These are phyloP conservation scores for Lathyrus aphaca DNA, from an alignment of 306 rosid species.

Conservation along the genomic window DNA sequence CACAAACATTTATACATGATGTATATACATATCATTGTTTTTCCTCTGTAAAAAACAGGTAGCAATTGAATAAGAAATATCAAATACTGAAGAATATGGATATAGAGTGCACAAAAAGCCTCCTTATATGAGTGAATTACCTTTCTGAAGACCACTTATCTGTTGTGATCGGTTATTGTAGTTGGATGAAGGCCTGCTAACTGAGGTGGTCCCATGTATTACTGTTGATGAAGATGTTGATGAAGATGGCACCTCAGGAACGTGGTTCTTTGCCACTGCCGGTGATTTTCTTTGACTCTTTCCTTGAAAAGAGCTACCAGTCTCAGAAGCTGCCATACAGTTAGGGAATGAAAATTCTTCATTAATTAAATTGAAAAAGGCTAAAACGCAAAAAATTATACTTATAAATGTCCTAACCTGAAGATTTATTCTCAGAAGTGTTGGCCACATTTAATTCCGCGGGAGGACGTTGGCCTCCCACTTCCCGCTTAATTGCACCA, in stretches of 20 bases:
- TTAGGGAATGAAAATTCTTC: slow-evolving; percentile 9
- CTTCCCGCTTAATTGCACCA: slow-evolving; percentile 69
- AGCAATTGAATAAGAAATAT: neutral
- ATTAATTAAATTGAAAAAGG: slow-evolving; percentile 36
- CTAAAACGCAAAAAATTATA: slow-evolving; percentile 18
- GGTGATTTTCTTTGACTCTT: slow-evolving; percentile 62
- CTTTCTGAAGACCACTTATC: slow-evolving; percentile 68
- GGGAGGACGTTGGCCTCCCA: slow-evolving; percentile 55
- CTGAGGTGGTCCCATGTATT: slow-evolving; percentile 55
- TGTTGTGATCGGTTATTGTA: slow-evolving; percentile 72
- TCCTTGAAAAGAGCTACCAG: slow-evolving; percentile 57
- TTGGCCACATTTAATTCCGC: slow-evolving; percentile 55
- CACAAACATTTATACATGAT: slow-evolving; percentile 3
- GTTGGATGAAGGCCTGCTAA: slow-evolving; percentile 74
- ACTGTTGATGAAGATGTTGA: no score
- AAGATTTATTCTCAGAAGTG: slow-evolving; percentile 48
- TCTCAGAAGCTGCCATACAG: slow-evolving; percentile 60
- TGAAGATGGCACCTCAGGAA: slow-evolving; percentile 54
- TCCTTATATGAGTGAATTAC: slow-evolving; percentile 46
- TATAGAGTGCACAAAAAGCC: slow-evolving; percentile 30
- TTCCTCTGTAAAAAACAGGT: neutral
- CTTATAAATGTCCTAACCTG: slow-evolving; percentile 52
- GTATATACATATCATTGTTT: slow-evolving; percentile 15
- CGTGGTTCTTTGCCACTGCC: slow-evolving; percentile 58
- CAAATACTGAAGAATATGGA: neutral